phyloP scores from a whole-genome alignment of 1,284 basidiomycete species.

The Fomitopsis betulina region DNA sequence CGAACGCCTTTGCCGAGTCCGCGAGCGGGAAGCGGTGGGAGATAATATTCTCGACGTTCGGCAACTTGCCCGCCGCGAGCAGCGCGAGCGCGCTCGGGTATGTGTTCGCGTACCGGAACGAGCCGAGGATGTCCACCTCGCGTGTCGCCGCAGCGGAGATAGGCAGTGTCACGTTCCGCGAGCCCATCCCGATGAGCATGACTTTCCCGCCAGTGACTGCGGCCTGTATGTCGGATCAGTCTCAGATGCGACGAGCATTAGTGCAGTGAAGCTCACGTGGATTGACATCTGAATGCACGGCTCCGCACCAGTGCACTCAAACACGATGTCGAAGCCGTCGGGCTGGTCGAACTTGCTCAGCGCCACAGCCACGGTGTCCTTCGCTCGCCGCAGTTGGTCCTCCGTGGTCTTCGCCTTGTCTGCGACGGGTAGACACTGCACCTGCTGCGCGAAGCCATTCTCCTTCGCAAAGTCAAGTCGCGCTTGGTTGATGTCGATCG shows the following conservation, averaged over 20 bases:
- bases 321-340: slow-evolving; percentile 88
- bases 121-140: slow-evolving; percentile 92
- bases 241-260: neutral
- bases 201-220: slow-evolving; percentile 84
- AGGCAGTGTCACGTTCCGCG: slow-evolving; percentile 79
- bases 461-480: slow-evolving; percentile 74
- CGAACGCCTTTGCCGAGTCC: slow-evolving; percentile 71
- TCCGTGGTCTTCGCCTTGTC: slow-evolving; percentile 49
- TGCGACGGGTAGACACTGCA: slow-evolving; percentile 57
- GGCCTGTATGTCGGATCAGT: slow-evolving; percentile 41
- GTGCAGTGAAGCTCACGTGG: slow-evolving; percentile 48
- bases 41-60: slow-evolving; percentile 70
- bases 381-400: slow-evolving; percentile 65
- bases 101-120: slow-evolving; percentile 87
- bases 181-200: slow-evolving; percentile 94
- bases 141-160: slow-evolving; percentile 78
- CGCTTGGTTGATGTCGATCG: slow-evolving; percentile 81
- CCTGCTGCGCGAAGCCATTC: slow-evolving; percentile 75
- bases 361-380: slow-evolving; percentile 50
- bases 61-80: slow-evolving; percentile 61
- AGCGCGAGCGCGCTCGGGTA: slow-evolving; percentile 81
- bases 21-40: slow-evolving; percentile 75
- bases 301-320: slow-evolving; percentile 95
- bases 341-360: slow-evolving; percentile 56
- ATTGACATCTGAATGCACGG: slow-evolving; percentile 85